Conservation (phyloP, 352 stramenopile genomes). For the Pythium chondricola region DNA sequence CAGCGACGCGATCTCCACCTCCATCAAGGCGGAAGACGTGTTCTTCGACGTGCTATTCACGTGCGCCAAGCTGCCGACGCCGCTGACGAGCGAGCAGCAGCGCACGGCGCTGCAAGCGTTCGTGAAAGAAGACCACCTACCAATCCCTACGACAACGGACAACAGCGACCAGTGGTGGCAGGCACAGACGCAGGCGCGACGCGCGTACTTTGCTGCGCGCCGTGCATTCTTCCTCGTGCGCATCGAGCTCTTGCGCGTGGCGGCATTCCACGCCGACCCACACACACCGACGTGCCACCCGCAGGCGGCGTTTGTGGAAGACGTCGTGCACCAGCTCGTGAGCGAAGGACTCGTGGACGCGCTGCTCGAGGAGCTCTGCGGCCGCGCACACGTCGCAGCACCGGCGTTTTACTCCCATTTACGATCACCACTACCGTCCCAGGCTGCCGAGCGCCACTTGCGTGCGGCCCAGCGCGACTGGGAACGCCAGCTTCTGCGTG, state of each 20-base stretch:
- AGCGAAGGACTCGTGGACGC: constrained; percentile 50
- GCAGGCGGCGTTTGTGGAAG: constrained; percentile 23
- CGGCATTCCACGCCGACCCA: constrained; percentile 18
- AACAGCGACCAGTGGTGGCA: constrained; percentile 18
- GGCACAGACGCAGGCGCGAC: constrained; percentile 20
- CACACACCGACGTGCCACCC: constrained; percentile 16
- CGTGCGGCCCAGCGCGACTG: constrained; percentile 31
- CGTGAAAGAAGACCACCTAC: constrained; percentile 1
- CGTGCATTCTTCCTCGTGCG: constrained; percentile 45
- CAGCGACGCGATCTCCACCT: not conserved
- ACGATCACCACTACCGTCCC: constrained; percentile 3
- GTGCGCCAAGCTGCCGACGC: constrained; percentile 17
- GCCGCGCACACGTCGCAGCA: constrained; percentile 27
- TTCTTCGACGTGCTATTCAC: constrained; percentile 16
- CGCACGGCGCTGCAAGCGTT: constrained; percentile 9
- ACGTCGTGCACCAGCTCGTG: constrained; percentile 39
- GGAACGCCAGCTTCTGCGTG: constrained; percentile 53
- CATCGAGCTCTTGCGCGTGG: constrained; percentile 45
- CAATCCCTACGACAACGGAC: constrained; percentile 5
- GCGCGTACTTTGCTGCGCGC: constrained; percentile 32
- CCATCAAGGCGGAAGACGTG: constrained; percentile 4
- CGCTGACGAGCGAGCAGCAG: constrained; percentile 5
- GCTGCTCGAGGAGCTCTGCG: constrained; percentile 50
- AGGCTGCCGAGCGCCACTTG: constrained; percentile 4
- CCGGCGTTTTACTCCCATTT: constrained; percentile 33